Percentiles rank a stretch among this genome's conserved stretches.
These are phyloP conservation scores for Porogramme epimiltina DNA, from an alignment of 1,284 basidiomycete genomes.

Conservation along the genomic window DNA sequence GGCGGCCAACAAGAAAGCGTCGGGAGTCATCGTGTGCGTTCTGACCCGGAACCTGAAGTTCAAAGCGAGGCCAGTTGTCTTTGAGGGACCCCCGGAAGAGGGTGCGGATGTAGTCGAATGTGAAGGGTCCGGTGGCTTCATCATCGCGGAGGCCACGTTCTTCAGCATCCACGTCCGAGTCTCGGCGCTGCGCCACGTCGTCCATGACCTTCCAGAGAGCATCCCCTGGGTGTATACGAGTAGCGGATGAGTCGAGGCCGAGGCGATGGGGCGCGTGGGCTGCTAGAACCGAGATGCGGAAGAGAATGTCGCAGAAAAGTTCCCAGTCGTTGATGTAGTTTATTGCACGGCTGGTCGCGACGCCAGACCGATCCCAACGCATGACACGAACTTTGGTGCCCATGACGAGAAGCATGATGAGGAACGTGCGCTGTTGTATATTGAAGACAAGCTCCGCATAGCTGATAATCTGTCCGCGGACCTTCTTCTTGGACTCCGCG, in stretches of 20 bases:
- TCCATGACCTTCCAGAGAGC: neutral
- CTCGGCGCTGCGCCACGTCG: neutral
- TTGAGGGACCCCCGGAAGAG: neutral
- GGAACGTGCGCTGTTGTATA: neutral
- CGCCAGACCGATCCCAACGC: neutral
- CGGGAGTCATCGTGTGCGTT: neutral
- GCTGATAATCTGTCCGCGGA: too few relatives aligned
- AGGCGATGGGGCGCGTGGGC: neutral
- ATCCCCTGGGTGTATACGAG: neutral
- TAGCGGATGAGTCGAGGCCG: neutral
- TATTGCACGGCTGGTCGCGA: neutral
- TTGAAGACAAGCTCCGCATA: too few relatives aligned
- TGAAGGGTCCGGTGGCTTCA: neutral
- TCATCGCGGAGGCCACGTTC: neutral
- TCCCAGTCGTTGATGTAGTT: neutral
- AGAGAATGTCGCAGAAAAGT: neutral
- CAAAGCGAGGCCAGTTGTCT: slow-evolving; percentile 4
- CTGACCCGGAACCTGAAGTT: neutral
- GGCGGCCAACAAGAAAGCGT: slow-evolving; percentile 7
- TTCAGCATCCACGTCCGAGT: neutral
- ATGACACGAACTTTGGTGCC: neutral
- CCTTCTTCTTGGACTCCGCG: too few relatives aligned
- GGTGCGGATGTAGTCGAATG: neutral
- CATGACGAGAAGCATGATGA: neutral
- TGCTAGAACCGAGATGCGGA: neutral